Percentiles rank a stretch among this genome's conserved stretches.
Conservation (phyloP, 371 early-diverging fungal species). For the Parasitella parasitica region DNA sequence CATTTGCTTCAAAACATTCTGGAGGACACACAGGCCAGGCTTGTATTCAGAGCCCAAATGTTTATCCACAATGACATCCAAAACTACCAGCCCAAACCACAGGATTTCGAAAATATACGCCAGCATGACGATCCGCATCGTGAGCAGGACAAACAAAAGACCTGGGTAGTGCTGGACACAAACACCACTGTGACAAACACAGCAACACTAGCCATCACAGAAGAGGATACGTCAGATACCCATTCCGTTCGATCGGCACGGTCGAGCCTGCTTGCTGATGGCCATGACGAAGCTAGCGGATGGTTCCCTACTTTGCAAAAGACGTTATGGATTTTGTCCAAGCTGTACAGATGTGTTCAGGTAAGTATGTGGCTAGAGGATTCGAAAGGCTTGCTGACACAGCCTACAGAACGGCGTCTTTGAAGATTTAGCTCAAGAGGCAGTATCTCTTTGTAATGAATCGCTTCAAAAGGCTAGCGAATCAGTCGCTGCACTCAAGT, state of each 20-base stretch:
- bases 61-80: constrained; percentile 79
- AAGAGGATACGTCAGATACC: constrained; percentile 32
- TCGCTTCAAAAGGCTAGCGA: constrained; percentile 56
- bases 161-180: constrained; percentile 28
- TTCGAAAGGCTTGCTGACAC: too few relatives aligned
- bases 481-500: constrained; percentile 42
- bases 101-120: constrained; percentile 54
- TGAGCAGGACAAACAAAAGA: constrained; percentile 11
- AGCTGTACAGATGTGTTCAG: constrained; percentile 74
- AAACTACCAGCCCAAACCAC: constrained; percentile 68
- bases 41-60: constrained; percentile 83
- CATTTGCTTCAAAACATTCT: constrained; percentile 71
- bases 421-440: constrained; percentile 84
- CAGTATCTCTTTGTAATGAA: constrained; percentile 67
- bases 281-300: constrained; percentile 52
- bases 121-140: neutral
- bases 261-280: constrained; percentile 28
- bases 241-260: constrained; percentile 32
- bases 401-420: constrained; percentile 61
- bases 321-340: constrained; percentile 78
- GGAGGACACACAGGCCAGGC: constrained; percentile 81
- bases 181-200: constrained; percentile 8
- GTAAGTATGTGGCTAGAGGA: constrained; percentile 21
- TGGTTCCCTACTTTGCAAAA: constrained; percentile 84
- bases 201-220: constrained; percentile 41